Base-by-base conservation (phyloP, 2,329 filamentous ascomycete genomes). In the Fusarium cicatricum region DNA sequence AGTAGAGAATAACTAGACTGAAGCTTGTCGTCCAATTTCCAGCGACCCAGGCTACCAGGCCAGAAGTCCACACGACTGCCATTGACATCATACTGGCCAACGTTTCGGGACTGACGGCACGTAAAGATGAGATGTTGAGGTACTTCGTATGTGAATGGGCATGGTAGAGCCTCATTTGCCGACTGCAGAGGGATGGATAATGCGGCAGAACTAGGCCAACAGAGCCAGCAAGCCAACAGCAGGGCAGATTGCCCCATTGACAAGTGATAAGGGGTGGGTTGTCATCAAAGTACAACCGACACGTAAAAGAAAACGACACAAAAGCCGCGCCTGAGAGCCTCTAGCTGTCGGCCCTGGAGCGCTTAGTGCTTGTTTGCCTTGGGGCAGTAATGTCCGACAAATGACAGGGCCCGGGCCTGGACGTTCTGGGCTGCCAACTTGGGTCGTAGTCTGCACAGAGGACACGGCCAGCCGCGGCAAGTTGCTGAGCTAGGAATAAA, bases 51-150 rank as follows among this genome's bases (percentile, higher is more conserved):
- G n/a, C n/a, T n/a, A n/a, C 48, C 46, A 48, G 51, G 61, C 54
- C 36, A 40, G 23, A 44, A 53, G 42, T 14, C 41, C 52, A 43
- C 52, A 31, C 12, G 19, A n/a, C 16, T 41, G 47, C 39, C 41
- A 58, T 55, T 68, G 65, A 67, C 66, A 68, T 68, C 66, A 68
- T 68, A 43, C 33, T 34, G 45, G 17, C 42, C 15, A 40, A 49
- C 34, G 52, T 48, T 51, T 49, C 66, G 66, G 66, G 60, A 69
- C 52, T 58, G 66, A 66, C 66, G 66, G 66, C 66, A 69, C 66
- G 62, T 55, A 64, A 45, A 68, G 55, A 67, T 66, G 63, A 58
- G 50, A 62, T 33, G 44, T 16, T 26, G 62, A 40, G 43, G 42
- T 39, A 36, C 17, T 53, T n/a, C n/a, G n/a, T n/a, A n/a, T n/a